Conservation (phyloP, 148 eudicot genomes). For the Fallopia convolvulus region DNA sequence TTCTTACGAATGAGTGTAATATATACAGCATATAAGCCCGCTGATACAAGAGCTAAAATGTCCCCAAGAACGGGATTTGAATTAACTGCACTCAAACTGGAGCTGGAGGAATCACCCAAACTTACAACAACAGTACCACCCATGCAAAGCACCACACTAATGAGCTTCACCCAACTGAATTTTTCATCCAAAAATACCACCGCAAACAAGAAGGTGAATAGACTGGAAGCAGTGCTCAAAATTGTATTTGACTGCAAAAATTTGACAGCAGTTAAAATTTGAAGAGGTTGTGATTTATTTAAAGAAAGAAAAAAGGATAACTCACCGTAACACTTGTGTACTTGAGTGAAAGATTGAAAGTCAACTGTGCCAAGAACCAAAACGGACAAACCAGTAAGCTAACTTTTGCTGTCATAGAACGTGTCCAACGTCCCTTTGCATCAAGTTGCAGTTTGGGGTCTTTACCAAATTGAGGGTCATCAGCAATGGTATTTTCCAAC, state of each 20-base stretch:
- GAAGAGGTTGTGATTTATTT: neutral
- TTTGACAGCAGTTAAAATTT: constrained; percentile 13
- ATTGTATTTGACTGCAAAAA: constrained; percentile 85
- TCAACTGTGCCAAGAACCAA: constrained; percentile 93
- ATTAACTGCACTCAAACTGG: constrained; percentile 38
- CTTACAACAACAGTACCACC: constrained; percentile 90
- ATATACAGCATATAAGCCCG: constrained; percentile 81
- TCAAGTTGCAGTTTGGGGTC: constrained; percentile 37
- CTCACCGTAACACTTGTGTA: constrained; percentile 95
- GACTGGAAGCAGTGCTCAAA: constrained; percentile 86
- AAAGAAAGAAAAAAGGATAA: constrained; percentile 6
- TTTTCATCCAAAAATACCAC: constrained; percentile 79
- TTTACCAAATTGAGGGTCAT: constrained; percentile 8
- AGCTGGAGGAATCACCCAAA: constrained; percentile 60
- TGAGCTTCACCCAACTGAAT: constrained; percentile 86
- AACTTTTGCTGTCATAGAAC: constrained; percentile 74
- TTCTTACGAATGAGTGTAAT: constrained; percentile 76
- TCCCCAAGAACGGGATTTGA: constrained; percentile 80
- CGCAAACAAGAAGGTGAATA: constrained; percentile 86
- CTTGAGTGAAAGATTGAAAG: constrained; percentile 85
- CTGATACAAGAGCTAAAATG: constrained; percentile 58
- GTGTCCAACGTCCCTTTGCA: constrained; percentile 90
- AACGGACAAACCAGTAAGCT: constrained; percentile 87
- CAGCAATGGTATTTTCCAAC: constrained; percentile 9
- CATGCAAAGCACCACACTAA: constrained; percentile 94